Evolutionary conservation across 2,329 filamentous ascomycete genomes (phyloP).

Genomic region (Fusarium cicatricum): DNA sequence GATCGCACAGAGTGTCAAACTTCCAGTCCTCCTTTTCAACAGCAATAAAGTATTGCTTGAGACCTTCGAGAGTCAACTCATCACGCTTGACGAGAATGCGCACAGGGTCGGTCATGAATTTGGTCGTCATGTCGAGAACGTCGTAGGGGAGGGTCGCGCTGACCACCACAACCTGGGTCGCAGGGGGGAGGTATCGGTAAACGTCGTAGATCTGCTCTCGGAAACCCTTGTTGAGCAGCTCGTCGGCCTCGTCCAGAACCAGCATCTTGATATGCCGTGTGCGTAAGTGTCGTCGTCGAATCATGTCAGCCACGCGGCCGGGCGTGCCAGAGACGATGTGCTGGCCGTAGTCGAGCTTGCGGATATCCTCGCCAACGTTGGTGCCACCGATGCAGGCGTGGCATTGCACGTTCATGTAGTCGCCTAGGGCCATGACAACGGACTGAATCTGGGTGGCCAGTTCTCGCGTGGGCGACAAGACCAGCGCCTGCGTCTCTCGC

Average conservation of each 20-base stretch:
- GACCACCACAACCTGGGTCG: constrained; percentile 98
- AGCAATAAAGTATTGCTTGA: constrained; percentile 99
- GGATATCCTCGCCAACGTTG: constrained; percentile 97
- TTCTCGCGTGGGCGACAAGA: constrained; percentile 95
- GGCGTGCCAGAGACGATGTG: constrained; percentile 98
- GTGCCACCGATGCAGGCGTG: constrained; percentile 98
- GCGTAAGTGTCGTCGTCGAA: constrained; percentile 63
- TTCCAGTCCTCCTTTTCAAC: constrained; percentile 99
- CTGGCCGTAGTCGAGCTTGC: constrained; percentile 96
- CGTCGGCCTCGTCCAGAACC: constrained; percentile 68
- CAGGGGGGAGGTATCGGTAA: constrained; percentile 94
- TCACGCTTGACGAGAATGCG: constrained; percentile 98
- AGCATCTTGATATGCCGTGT: constrained; percentile 72
- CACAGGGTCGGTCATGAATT: constrained; percentile 99
- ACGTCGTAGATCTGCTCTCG: constrained; percentile 99
- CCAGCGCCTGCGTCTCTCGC: constrained; percentile 91
- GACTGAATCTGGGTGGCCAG: constrained; percentile 98
- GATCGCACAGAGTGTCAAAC: constrained; percentile 96
- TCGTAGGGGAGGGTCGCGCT: constrained; percentile 97
- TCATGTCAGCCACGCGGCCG: constrained; percentile 82
- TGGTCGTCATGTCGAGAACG: constrained; percentile 98
- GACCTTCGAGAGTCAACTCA: constrained; percentile 93
- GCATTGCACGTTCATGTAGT: constrained; percentile 99
- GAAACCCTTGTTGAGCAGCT: constrained; percentile 89
- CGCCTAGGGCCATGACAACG: constrained; percentile 98